These are phyloP conservation scores for Thermothielavioides terrestris DNA, from an alignment of 495 filamentous ascomycete genomes.

Conservation along the genomic window DNA sequence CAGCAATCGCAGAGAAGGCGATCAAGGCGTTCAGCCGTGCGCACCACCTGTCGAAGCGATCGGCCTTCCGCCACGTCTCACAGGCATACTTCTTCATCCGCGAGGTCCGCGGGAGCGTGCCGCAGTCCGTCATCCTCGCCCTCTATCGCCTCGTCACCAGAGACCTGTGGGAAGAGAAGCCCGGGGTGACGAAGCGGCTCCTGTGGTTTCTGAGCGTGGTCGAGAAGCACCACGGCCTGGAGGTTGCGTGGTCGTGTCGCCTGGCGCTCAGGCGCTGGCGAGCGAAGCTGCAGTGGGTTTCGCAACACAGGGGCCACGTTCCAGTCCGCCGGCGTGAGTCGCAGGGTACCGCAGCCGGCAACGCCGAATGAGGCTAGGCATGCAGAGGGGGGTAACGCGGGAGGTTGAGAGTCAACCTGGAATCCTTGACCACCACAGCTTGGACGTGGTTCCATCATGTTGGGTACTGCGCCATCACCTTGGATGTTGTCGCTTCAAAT, in stretches of 20 bases:
- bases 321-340: too few relatives aligned
- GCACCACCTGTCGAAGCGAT: conserved; percentile 24
- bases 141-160: conserved; percentile 32
- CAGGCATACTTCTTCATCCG: conserved; percentile 29
- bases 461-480: too few relatives aligned
- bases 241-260: conserved; percentile 17
- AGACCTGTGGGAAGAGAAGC: conserved; percentile 28
- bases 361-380: not conserved
- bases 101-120: conserved; percentile 10
- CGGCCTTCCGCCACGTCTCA: conserved; percentile 32
- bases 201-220: conserved; percentile 32
- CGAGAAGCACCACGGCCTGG: conserved; percentile 20
- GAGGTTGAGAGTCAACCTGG: too few relatives aligned
- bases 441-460: too few relatives aligned
- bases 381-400: not conserved
- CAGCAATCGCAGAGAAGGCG: conserved; percentile 20
- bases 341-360: too few relatives aligned
- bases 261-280: conserved; percentile 23
- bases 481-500: too few relatives aligned
- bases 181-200: conserved; percentile 29
- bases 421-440: too few relatives aligned
- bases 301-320: conserved; percentile 5
- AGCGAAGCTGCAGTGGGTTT: conserved; percentile 8
- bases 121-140: conserved; percentile 22
- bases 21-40: conserved; percentile 29